Evolutionary conservation across 1,284 basidiomycete species (phyloP).

Genomic region (Cryptococcus hybrid): DNA sequence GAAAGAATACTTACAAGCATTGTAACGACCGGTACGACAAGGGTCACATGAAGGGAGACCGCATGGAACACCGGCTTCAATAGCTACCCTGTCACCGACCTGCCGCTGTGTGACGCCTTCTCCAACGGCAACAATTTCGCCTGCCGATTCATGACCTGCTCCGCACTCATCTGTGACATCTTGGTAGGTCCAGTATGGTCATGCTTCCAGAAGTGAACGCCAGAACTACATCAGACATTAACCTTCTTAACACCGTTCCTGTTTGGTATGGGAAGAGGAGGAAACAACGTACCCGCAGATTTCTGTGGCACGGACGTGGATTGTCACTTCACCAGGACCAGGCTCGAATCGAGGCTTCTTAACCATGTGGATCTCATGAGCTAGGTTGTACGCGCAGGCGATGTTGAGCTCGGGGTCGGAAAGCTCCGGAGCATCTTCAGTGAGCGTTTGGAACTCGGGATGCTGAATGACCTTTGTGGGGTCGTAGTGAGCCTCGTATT

Average conservation of each 20-base stretch:
- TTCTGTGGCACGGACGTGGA: constrained; percentile 51
- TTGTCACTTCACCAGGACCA: constrained; percentile 49
- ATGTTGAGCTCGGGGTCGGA: constrained; percentile 33
- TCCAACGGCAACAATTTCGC: constrained; percentile 52
- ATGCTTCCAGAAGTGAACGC: constrained; percentile 58
- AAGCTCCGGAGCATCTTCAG: constrained; percentile 25
- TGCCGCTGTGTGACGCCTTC: constrained; percentile 47
- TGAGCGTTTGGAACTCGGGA: constrained; percentile 41
- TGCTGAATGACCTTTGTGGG: constrained; percentile 38
- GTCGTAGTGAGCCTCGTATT: constrained; percentile 40
- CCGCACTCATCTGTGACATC: constrained; percentile 51
- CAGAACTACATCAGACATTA: constrained; percentile 35
- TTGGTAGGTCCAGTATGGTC: constrained; percentile 50
- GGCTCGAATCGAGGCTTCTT: constrained; percentile 46
- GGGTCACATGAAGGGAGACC: constrained; percentile 52
- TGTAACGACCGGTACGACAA: constrained; percentile 56
- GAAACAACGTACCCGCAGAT: constrained; percentile 50
- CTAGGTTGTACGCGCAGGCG: constrained; percentile 49
- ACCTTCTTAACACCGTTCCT: background rate
- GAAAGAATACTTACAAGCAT: constrained; percentile 49
- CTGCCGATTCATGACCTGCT: constrained; percentile 52
- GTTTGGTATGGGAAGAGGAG: background rate
- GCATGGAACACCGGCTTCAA: constrained; percentile 57
- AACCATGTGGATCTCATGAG: constrained; percentile 50
- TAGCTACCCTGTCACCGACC: constrained; percentile 53